Evolutionary conservation across 2,329 filamentous ascomycete genomes (phyloP).

Genomic region (Fusarium sp.): DNA sequence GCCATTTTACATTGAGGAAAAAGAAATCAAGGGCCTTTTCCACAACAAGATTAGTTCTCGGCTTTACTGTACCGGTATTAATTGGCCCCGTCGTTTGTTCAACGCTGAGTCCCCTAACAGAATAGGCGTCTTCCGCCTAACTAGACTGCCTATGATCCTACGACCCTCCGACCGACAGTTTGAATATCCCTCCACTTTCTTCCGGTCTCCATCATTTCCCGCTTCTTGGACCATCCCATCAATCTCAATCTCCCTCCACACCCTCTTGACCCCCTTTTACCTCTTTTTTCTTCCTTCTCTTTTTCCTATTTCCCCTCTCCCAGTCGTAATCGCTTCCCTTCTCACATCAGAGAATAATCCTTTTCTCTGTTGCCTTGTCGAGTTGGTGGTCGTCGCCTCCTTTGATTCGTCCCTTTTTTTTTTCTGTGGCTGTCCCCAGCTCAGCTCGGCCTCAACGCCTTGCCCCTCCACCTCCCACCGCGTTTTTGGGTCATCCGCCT

Average conservation of each 20-base stretch:
- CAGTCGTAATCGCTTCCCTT: not conserved
- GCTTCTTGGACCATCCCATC: constrained; percentile 12
- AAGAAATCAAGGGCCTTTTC: not conserved
- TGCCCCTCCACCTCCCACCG: constrained; percentile 39
- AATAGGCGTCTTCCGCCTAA: not conserved
- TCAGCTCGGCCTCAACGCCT: constrained; percentile 20
- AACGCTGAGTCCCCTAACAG: not conserved
- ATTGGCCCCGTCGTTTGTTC: not conserved
- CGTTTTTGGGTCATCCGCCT: constrained; percentile 32
- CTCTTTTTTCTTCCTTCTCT: constrained; percentile 5
- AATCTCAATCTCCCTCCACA: constrained; percentile 34
- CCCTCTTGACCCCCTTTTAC: constrained; percentile 34
- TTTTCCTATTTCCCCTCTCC: not conserved
- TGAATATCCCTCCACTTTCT: constrained; percentile 36
- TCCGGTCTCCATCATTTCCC: constrained; percentile 36
- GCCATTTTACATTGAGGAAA: constrained; percentile 7
- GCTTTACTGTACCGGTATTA: constrained; percentile 12
- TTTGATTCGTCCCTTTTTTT: constrained; percentile 13
- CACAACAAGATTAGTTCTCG: constrained; percentile 7
- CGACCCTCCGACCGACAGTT: constrained; percentile 32
- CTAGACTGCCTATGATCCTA: not conserved
- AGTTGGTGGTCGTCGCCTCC: constrained; percentile 33
- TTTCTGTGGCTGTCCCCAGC: constrained; percentile 24
- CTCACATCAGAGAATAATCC: constrained; percentile 10
- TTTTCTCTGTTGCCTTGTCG: constrained; percentile 14